phyloP scores from a whole-genome alignment of 495 filamentous ascomycete genomes.

The Hyphodiscus hymeniophilus region DNA sequence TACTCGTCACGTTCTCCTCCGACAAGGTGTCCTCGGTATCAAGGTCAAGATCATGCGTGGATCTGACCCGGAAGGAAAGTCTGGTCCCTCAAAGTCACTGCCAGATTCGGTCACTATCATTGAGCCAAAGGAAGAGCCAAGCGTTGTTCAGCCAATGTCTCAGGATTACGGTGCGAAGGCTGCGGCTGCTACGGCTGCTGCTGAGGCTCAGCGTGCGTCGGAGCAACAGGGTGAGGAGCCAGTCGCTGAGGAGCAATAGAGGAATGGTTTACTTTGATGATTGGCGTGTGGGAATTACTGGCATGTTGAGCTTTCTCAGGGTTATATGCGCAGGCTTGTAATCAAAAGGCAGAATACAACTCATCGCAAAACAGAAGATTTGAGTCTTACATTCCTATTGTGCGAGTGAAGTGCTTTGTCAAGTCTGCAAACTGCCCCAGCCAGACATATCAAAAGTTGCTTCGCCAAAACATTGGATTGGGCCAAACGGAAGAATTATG shows the following conservation, averaged over 20 bases:
- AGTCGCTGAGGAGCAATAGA: constrained; percentile 40
- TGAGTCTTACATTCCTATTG: too few relatives aligned
- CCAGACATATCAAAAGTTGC: too few relatives aligned
- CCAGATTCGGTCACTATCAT: constrained; percentile 98
- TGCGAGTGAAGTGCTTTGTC: too few relatives aligned
- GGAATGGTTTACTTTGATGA: constrained; percentile 14
- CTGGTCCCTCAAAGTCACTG: constrained; percentile 90
- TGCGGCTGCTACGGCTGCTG: constrained; percentile 64
- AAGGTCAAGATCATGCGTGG: constrained; percentile 99
- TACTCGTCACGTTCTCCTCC: constrained; percentile 96
- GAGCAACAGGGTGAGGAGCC: constrained; percentile 55
- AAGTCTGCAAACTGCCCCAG: too few relatives aligned
- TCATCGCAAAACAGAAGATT: too few relatives aligned
- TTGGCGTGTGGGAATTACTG: constrained; percentile 21
- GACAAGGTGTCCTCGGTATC: constrained; percentile 99
- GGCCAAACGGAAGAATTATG: too few relatives aligned
- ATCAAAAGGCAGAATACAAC: constrained; percentile 7
- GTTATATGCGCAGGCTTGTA: constrained; percentile 20
- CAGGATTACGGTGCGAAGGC: constrained; percentile 99
- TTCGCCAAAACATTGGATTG: too few relatives aligned
- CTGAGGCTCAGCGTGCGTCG: constrained; percentile 56
- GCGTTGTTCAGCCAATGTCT: constrained; percentile 84
- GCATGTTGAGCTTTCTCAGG: constrained; percentile 16
- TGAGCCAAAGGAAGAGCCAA: constrained; percentile 98
- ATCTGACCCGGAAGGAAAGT: constrained; percentile 98